Percentiles rank a stretch among this genome's conserved stretches.
phyloP scores from a whole-genome alignment of 306 rosid species.

The Macrotyloma uniflorum region DNA sequence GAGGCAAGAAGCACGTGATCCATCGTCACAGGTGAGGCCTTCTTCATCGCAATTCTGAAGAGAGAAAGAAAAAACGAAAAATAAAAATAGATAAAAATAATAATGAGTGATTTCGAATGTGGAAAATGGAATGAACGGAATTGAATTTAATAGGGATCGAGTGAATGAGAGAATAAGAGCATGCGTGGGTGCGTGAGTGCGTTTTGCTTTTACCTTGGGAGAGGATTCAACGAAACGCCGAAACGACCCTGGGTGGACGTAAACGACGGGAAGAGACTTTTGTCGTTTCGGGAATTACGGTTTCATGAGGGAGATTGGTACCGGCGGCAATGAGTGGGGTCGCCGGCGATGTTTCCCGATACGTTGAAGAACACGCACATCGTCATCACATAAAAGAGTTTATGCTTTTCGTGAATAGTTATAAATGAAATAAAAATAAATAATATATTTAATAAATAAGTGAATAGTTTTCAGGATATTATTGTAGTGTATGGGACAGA shows the following conservation, averaged over 20 bases:
- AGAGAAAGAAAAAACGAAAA: neutral
- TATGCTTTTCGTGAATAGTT: neutral
- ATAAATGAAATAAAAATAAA: conserved; percentile 1
- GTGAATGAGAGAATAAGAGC: neutral
- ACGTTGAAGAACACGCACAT: conserved; percentile 33
- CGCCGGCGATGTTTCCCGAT: conserved; percentile 46
- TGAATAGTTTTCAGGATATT: conserved; percentile 30
- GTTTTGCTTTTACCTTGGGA: conserved; percentile 31
- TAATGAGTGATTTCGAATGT: neutral
- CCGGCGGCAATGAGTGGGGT: conserved; percentile 43
- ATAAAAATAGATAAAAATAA: neutral
- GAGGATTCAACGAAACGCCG: conserved; percentile 30
- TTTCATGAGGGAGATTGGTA: conserved; percentile 24
- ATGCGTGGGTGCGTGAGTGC: conserved; percentile 23
- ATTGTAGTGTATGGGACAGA: conserved; percentile 29
- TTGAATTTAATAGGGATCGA: conserved; percentile 37
- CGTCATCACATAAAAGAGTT: conserved; percentile 22
- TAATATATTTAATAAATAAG: neutral
- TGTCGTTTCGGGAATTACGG: conserved; percentile 31
- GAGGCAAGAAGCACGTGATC: conserved; percentile 87
- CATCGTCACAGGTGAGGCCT: conserved; percentile 68
- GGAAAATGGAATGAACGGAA: neutral
- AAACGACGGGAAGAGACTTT: conserved; percentile 29
- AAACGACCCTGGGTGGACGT: conserved; percentile 36
- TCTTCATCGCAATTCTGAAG: conserved; percentile 36